phyloP scores from a whole-genome alignment of 345 rosid species.

The Barbarea vulgaris region DNA sequence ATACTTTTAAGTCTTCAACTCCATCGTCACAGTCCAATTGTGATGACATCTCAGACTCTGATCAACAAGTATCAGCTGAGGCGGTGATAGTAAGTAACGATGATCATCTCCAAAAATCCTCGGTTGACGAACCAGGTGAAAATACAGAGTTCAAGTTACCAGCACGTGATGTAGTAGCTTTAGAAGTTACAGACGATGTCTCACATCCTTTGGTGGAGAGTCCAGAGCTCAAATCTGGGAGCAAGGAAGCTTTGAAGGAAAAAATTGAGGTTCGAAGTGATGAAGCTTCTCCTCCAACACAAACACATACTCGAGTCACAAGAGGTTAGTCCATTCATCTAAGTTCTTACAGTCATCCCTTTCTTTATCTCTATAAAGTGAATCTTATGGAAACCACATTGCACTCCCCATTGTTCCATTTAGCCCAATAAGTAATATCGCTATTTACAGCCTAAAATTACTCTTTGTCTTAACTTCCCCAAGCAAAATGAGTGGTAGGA shows the following conservation, averaged over 20 bases:
- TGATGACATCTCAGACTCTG: slow-evolving; percentile 36
- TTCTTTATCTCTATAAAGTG: slow-evolving; percentile 5
- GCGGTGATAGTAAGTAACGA: slow-evolving; percentile 40
- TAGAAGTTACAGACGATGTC: slow-evolving; percentile 34
- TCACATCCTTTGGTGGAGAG: slow-evolving; percentile 42
- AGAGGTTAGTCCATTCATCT: slow-evolving; percentile 56
- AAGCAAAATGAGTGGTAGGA: background rate
- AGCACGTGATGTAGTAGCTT: slow-evolving; percentile 45
- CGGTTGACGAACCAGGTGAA: slow-evolving; percentile 37
- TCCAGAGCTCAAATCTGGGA: slow-evolving; percentile 41
- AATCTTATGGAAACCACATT: slow-evolving; percentile 7
- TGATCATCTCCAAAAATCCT: slow-evolving; percentile 24
- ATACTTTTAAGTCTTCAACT: slow-evolving; percentile 29
- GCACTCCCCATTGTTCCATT: background rate
- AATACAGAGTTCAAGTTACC: slow-evolving; percentile 31
- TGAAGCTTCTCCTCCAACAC: slow-evolving; percentile 48
- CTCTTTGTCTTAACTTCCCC: background rate
- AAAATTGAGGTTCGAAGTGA: slow-evolving; percentile 49
- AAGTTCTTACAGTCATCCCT: background rate
- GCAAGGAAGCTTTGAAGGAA: slow-evolving; percentile 44
- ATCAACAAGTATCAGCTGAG: slow-evolving; percentile 26
- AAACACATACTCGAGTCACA: slow-evolving; percentile 42
- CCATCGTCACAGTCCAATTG: slow-evolving; percentile 47
- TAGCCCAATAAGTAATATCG: background rate
- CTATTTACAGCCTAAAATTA: background rate